A percentile compares a stretch with the other conserved stretches of the same genome.
phyloP scores from a whole-genome alignment of 1,284 basidiomycete genomes.

The Rhodotorula glutinis region DNA sequence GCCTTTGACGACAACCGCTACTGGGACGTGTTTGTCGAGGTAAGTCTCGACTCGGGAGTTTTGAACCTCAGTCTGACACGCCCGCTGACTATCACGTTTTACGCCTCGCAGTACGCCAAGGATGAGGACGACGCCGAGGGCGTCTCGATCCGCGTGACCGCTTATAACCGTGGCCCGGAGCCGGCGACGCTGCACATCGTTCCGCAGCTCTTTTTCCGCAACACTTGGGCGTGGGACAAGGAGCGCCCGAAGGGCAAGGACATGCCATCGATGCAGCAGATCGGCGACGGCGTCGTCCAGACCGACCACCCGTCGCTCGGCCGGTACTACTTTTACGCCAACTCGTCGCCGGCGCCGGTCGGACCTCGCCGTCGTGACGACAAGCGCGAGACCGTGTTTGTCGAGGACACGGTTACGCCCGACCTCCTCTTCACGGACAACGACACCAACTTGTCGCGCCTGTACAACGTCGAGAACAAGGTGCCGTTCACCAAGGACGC shows the following conservation, averaged over 20 bases:
- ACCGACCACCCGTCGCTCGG: slow-evolving; percentile 65
- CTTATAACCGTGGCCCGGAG: slow-evolving; percentile 95
- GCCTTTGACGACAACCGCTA: slow-evolving; percentile 89
- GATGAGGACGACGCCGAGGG: slow-evolving; percentile 87
- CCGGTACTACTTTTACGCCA: slow-evolving; percentile 70
- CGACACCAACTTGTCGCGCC: slow-evolving; percentile 88
- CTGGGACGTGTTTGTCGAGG: slow-evolving; percentile 97
- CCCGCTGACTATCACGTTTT: not conserved
- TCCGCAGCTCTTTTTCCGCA: slow-evolving; percentile 94
- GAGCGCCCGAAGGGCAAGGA: slow-evolving; percentile 69
- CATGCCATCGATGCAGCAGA: slow-evolving; percentile 59
- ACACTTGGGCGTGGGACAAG: slow-evolving; percentile 93
- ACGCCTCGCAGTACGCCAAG: slow-evolving; percentile 78
- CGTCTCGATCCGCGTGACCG: slow-evolving; percentile 87
- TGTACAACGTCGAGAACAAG: slow-evolving; percentile 83
- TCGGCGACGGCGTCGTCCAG: slow-evolving; percentile 60
- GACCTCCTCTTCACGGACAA: slow-evolving; percentile 91
- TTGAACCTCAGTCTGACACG: not conserved
- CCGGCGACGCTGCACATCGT: slow-evolving; percentile 91
- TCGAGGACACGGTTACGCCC: slow-evolving; percentile 69
- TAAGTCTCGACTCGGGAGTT: no score
- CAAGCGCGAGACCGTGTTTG: slow-evolving; percentile 56
- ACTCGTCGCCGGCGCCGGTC: slow-evolving; percentile 86
- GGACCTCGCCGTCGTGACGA: slow-evolving; percentile 60
- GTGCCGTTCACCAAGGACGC: slow-evolving; percentile 88